Conservation (phyloP, 331 rosid genomes). For the Arachis monticola region DNA sequence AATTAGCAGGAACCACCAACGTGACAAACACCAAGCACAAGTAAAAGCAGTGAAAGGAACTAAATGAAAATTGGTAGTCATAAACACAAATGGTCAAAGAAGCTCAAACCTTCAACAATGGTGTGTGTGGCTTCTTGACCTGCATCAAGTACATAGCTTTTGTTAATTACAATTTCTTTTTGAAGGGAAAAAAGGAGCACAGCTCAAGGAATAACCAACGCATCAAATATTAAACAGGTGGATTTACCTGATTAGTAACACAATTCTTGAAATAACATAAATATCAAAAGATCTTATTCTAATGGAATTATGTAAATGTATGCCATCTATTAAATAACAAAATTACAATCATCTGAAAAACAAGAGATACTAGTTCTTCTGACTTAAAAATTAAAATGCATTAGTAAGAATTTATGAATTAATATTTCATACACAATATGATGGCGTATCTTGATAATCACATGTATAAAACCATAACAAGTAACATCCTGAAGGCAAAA, state of each 20-base stretch:
- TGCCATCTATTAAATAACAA: background rate
- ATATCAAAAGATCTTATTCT: conserved; percentile 5
- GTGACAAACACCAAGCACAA: background rate
- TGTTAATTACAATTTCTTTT: background rate
- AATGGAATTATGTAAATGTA: background rate
- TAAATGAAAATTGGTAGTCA: conserved; percentile 25
- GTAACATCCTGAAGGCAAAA: conserved; percentile 23
- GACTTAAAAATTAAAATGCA: conserved; percentile 18
- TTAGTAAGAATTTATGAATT: conserved; percentile 21
- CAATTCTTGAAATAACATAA: conserved; percentile 19
- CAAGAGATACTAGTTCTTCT: conserved; percentile 17
- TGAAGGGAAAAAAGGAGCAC: background rate
- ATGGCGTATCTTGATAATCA: conserved; percentile 22
- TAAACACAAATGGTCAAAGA: conserved; percentile 28
- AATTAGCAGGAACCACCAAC: background rate
- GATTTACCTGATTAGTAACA: conserved; percentile 3
- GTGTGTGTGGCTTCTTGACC: conserved; percentile 83
- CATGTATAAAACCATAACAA: background rate
- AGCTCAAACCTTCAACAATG: conserved; percentile 76
- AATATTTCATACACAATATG: background rate
- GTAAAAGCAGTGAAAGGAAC: conserved; percentile 23
- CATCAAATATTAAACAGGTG: conserved; percentile 8
- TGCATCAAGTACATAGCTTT: conserved; percentile 50
- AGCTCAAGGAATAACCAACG: background rate
- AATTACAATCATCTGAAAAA: conserved; percentile 21